Evolutionary conservation across 208 protist species (phyloP).

Genomic region (Trypanosoma conorhini): DNA sequence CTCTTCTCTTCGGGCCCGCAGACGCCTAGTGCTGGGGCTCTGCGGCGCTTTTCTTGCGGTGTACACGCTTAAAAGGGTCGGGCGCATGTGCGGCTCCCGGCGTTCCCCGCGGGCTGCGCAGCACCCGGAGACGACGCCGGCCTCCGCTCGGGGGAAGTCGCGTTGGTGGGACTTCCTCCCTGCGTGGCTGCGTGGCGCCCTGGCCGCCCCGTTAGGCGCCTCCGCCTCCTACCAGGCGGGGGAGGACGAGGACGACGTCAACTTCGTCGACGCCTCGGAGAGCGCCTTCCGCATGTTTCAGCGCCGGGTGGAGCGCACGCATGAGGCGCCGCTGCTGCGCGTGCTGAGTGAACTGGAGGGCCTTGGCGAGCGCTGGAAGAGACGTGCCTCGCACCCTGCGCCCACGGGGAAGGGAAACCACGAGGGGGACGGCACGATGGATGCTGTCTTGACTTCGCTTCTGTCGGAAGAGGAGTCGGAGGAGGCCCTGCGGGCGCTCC

Average conservation of each 20-base stretch:
- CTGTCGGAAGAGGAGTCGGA: slow-evolving; percentile 7
- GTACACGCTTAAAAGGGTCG: neutral
- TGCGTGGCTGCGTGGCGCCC: neutral
- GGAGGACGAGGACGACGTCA: slow-evolving; percentile 42
- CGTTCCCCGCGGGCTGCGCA: neutral
- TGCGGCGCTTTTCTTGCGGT: neutral
- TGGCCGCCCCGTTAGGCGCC: neutral
- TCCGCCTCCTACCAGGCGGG: neutral
- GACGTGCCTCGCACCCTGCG: neutral
- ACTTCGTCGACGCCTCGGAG: slow-evolving; percentile 51
- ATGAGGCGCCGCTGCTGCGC: slow-evolving; percentile 43
- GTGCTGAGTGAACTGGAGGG: slow-evolving; percentile 41
- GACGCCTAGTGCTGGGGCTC: neutral
- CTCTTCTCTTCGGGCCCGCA: neutral
- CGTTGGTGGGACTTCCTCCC: neutral
- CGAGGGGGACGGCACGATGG: neutral
- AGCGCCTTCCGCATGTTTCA: slow-evolving; percentile 45
- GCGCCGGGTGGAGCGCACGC: slow-evolving; percentile 31
- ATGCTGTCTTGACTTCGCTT: neutral
- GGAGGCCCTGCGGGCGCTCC: slow-evolving; percentile 5
- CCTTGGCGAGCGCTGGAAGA: slow-evolving; percentile 21
- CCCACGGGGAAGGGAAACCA: neutral
- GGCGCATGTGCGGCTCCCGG: neutral
- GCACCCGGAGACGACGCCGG: neutral
- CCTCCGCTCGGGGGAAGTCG: neutral